Base-by-base conservation (phyloP, 2,329 filamentous ascomycete species). In the Karstenula rhodostoma region DNA sequence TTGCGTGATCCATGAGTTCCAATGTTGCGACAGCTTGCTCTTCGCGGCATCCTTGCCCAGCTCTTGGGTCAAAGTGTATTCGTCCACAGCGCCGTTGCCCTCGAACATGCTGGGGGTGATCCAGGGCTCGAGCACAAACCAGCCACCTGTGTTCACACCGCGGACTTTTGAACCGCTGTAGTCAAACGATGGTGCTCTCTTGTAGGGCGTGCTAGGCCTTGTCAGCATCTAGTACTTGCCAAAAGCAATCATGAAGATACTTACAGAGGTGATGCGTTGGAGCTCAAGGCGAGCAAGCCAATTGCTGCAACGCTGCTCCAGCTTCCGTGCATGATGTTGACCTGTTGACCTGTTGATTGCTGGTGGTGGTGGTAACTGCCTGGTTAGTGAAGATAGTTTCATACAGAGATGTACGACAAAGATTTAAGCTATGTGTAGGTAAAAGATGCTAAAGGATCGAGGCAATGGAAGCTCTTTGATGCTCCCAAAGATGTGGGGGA, bases 91-190 rank as follows among this genome's bases (percentile, higher is more conserved):
- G 43, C 72, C 79, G 49, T 78, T 78, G 32, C 79, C 80, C 49
- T 86, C 82, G 67, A 88, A 89, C 59, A 89, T 78, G 17, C 84
- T 86, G 2, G 87, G 86, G 2, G 86, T 88, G 56, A 89, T 88
- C 86, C 86, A 88, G 17, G 86, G 86, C 75, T 89, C 87, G 5
- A 88, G 79, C 7, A 89, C 84, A 48, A 89, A 83, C 86, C 87
- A 89, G 33, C 88, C 88, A 56, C 88, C 87, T 5, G 89, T 79
- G 70, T 90, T 90, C 32, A 90, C 87, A 57, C 88, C 88, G 13
- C 86, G 84, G 44, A 89, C 83, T 68, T 86, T 88, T 22, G 83
- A 68, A 46, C 72, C 72, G 58, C 81, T 79, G 73, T 86, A 88
- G 67, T 84, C 74, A 66, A 88, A 88, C 35, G 81, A 74, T 17